Evolutionary conservation across 108 stramenopile species (phyloP).

Genomic region (Discostella stelligeroides): DNA sequence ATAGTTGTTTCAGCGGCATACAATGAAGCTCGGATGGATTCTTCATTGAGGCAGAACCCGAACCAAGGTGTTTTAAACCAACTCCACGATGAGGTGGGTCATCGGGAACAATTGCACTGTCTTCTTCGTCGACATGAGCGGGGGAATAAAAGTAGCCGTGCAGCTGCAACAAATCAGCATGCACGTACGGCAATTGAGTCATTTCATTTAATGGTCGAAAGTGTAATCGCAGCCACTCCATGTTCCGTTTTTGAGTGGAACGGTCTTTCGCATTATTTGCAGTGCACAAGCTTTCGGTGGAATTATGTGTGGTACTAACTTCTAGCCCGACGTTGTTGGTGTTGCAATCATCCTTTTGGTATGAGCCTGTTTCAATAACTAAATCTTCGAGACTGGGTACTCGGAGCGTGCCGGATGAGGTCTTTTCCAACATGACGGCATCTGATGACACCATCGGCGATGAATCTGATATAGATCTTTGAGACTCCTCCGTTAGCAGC

Average conservation of each 20-base stretch:
- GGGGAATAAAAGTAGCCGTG: conserved; percentile 83
- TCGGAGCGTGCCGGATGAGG: conserved; percentile 58
- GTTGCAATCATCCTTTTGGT: neutral
- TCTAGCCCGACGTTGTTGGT: conserved; percentile 16
- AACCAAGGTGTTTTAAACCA: conserved; percentile 45
- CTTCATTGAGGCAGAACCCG: conserved; percentile 1
- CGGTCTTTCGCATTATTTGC: conserved; percentile 37
- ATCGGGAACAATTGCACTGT: conserved; percentile 21
- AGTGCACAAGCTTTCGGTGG: conserved; percentile 48
- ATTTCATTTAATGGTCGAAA: conserved; percentile 65
- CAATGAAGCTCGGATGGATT: neutral
- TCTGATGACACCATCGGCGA: conserved; percentile 68
- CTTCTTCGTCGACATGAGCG: conserved; percentile 60
- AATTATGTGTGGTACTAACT: conserved; percentile 16
- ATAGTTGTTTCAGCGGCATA: conserved; percentile 11
- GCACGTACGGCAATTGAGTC: conserved; percentile 66
- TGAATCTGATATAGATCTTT: conserved; percentile 52
- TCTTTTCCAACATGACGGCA: conserved; percentile 76
- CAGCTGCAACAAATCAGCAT: conserved; percentile 77
- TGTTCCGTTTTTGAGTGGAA: conserved; percentile 55
- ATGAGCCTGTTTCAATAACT: conserved; percentile 25
- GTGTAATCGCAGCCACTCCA: conserved; percentile 75
- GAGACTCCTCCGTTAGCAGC: conserved; percentile 59
- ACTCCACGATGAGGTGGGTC: conserved; percentile 23
- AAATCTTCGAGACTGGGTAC: conserved; percentile 42